phyloP scores from a whole-genome alignment of 1,284 basidiomycete genomes.

The Coniferiporia sulphurascens region DNA sequence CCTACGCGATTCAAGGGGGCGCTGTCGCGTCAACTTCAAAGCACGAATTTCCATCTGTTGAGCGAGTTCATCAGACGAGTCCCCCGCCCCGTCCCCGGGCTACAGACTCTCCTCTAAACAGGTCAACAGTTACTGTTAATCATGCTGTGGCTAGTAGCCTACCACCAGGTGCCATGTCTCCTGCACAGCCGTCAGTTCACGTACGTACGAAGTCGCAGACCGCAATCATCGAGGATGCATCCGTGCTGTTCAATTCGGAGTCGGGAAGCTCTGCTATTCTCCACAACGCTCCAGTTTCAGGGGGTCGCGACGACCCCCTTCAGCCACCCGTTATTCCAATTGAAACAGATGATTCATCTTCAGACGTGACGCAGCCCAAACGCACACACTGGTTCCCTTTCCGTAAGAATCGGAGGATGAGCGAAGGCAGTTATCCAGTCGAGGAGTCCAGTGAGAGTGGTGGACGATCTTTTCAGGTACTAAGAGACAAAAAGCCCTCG shows the following conservation, averaged over 20 bases:
- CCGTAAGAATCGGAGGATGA: slow-evolving; percentile 53
- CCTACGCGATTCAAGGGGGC: slow-evolving; percentile 57
- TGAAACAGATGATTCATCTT: slow-evolving; percentile 22
- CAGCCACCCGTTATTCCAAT: slow-evolving; percentile 18
- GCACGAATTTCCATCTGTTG: slow-evolving; percentile 62
- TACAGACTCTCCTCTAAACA: slow-evolving; percentile 8
- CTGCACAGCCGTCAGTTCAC: slow-evolving; percentile 39
- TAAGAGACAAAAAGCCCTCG: slow-evolving; percentile 43
- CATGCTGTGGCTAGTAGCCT: slow-evolving; percentile 35
- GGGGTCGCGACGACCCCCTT: slow-evolving; percentile 11
- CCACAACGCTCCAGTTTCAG: slow-evolving; percentile 20
- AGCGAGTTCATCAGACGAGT: slow-evolving; percentile 28
- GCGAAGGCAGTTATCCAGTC: slow-evolving; percentile 41
- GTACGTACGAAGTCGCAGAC: slow-evolving; percentile 75
- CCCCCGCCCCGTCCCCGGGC: slow-evolving; percentile 7
- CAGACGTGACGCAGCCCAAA: slow-evolving; percentile 27
- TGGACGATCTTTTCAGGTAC: slow-evolving; percentile 61
- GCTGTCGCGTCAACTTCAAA: slow-evolving; percentile 36
- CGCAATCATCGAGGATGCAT: slow-evolving; percentile 65
- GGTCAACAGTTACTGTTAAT: slow-evolving; percentile 17
- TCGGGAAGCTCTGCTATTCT: slow-evolving; percentile 15
- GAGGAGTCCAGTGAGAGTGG: slow-evolving; percentile 30
- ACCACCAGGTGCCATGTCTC: slow-evolving; percentile 60
- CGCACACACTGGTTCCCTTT: slow-evolving; percentile 69
- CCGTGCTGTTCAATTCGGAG: slow-evolving; percentile 24